Percentiles rank a stretch among this genome's conserved stretches.
These are phyloP conservation scores for Neonectria hederae DNA, from an alignment of 2,329 filamentous ascomycete species.

Conservation along the genomic window DNA sequence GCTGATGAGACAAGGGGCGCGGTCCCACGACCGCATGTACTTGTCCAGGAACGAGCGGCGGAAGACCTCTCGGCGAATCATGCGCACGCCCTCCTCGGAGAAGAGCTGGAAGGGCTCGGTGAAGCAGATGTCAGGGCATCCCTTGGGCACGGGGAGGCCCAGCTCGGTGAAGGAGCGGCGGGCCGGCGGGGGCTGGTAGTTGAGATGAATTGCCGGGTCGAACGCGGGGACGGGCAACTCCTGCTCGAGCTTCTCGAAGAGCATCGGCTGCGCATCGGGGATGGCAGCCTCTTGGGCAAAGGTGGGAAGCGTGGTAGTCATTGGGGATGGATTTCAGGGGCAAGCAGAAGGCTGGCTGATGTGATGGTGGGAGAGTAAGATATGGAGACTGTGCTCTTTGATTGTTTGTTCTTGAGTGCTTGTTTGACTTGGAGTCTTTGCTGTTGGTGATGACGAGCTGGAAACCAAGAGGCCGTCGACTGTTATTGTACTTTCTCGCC, in stretches of 20 bases:
- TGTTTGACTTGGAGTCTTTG: not conserved
- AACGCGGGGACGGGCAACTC: not conserved
- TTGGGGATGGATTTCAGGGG: not conserved
- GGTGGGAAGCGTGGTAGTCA: not conserved
- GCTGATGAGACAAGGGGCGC: conserved; percentile 10
- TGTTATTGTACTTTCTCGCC: not conserved
- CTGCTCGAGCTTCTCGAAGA: not conserved
- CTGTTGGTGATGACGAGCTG: not conserved
- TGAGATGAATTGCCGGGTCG: conserved; percentile 5
- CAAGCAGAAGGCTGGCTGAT: not conserved
- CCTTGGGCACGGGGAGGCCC: conserved; percentile 15
- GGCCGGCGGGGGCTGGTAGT: not conserved
- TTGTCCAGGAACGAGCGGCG: conserved; percentile 17
- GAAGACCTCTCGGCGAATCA: conserved; percentile 20
- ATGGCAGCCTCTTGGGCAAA: not conserved
- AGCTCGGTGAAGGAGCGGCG: conserved; percentile 16
- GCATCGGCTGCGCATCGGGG: not conserved
- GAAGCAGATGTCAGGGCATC: conserved; percentile 17
- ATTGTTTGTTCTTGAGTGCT: not conserved
- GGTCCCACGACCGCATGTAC: conserved; percentile 14
- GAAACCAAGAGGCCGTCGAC: not conserved
- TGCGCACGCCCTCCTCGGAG: conserved; percentile 19
- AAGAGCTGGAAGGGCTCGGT: conserved; percentile 23
- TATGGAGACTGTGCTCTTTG: not conserved
- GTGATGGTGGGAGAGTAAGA: not conserved